Base-by-base conservation (phyloP, 108 stramenopile species). In the Asterionellopsis glacialis region DNA sequence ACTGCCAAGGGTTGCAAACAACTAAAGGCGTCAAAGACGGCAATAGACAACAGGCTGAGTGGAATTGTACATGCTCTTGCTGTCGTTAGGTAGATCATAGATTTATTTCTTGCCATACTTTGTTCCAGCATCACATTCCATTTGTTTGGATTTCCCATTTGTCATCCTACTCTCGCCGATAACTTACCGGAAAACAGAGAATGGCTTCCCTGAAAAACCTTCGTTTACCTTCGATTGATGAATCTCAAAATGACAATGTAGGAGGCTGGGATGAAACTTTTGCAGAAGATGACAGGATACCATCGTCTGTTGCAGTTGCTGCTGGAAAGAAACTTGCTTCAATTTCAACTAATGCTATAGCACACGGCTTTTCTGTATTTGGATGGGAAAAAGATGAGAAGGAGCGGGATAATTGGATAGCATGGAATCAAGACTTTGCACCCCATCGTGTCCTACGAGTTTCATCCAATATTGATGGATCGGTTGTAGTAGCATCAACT, bases 401-500 rank as follows among this genome's bases (percentile, higher is more conserved):
- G 19, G 56, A 41, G 12, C 6, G 10, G 6, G 39, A 64, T 56
- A 59, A 58, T 27, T 74, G 73, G 67, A 69, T 76, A 12, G 18
- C 47, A 7, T 80, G 79, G 79, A 66, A 59, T 45, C 72, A 63
- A n/a, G 60, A 69, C 24, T 57, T 80, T 39, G 55, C 53, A 26
- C 54, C 76, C 61, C 72, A 74, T 77, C 73, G 66, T 23, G 52
- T 74, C 57, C 45, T 62, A 62, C 67, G 61, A 16, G 51, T 89
- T 15, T 61, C 70, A 0, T 81, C 84, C 51, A 86, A 84, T 57
- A 13, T 16, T 6, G 67, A 63, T 43, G 88, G 88, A 25, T 64
- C 72, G 11, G 55, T 89, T 53, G 61, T 89, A 39, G 88, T 75
- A 18, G 77, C 70, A 7, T 60, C 88, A 7, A 81, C 81, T 14